Conservation (phyloP, 2,329 filamentous ascomycete genomes). For the Didymella pinodella region DNA sequence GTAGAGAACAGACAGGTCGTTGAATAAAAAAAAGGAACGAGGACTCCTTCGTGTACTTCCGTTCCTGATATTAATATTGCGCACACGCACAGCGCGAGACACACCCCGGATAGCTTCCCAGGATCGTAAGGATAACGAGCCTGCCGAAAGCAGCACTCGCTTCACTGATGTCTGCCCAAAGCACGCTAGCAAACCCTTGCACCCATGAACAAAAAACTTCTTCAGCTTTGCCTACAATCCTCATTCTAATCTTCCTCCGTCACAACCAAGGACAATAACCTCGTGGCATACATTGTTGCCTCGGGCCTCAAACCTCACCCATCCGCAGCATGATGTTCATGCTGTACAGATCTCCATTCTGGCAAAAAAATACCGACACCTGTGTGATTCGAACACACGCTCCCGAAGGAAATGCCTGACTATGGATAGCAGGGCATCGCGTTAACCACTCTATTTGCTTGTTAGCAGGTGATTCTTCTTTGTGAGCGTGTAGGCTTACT, state of each 20-base stretch:
- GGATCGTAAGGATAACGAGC: neutral
- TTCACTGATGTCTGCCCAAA: neutral
- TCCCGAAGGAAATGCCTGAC: conserved; percentile 37
- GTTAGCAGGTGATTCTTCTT: conserved; percentile 7
- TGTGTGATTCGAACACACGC: conserved; percentile 42
- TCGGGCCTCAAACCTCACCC: neutral
- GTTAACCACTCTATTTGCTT: conserved; percentile 20
- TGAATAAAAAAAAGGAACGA: too few relatives aligned
- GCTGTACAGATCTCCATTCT: neutral
- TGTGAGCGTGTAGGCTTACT: neutral
- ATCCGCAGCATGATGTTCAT: neutral
- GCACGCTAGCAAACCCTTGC: conserved; percentile 1
- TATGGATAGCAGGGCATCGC: conserved; percentile 25
- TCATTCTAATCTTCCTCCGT: too few relatives aligned
- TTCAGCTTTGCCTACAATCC: neutral
- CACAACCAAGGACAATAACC: neutral
- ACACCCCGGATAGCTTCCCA: too few relatives aligned
- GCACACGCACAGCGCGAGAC: too few relatives aligned
- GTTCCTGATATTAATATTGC: too few relatives aligned
- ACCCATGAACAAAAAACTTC: neutral
- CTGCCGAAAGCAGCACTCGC: neutral
- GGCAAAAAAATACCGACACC: conserved; percentile 31
- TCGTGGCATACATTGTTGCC: neutral
- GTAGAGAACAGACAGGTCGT: too few relatives aligned
- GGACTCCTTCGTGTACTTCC: too few relatives aligned